Conservation (phyloP, 108 stramenopile species). For the Cyclotella kingstonii region DNA sequence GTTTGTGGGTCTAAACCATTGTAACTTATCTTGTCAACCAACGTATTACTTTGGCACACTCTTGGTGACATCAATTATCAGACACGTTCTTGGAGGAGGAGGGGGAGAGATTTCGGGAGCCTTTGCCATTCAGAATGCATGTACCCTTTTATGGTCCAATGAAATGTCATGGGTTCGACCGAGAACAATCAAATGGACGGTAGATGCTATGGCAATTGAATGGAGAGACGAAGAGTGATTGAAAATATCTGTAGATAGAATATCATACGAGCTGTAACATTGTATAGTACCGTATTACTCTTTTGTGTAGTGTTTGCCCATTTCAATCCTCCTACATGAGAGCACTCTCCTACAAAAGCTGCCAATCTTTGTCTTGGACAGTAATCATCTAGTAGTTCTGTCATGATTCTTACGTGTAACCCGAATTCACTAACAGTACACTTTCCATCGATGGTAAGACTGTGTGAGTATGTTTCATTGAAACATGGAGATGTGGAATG, state of each 20-base stretch:
- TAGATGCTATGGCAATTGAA: constrained; percentile 68
- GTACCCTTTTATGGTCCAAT: constrained; percentile 84
- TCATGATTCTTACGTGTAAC: constrained; percentile 28
- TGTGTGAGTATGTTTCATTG: constrained; percentile 23
- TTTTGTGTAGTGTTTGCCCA: not conserved
- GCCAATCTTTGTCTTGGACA: constrained; percentile 29
- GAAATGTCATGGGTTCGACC: constrained; percentile 85
- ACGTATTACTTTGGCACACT: too few species aligned
- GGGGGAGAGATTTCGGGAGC: constrained; percentile 77
- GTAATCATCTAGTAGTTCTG: constrained; percentile 24
- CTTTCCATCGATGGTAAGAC: constrained; percentile 36
- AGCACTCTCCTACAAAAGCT: constrained; percentile 19
- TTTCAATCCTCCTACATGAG: not conserved
- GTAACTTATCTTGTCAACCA: not conserved
- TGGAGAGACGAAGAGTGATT: constrained; percentile 52
- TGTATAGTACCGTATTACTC: not conserved
- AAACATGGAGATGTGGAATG: too few species aligned
- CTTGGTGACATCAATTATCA: too few species aligned
- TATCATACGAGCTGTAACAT: not conserved
- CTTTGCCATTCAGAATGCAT: constrained; percentile 69
- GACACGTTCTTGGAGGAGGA: constrained; percentile 72
- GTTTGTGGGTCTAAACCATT: not conserved
- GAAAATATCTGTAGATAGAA: not conserved
- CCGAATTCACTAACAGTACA: constrained; percentile 35
- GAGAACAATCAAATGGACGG: constrained; percentile 69